Conservation (phyloP, 2,329 filamentous ascomycete species). For the Myriosclerotinia duriaeana region DNA sequence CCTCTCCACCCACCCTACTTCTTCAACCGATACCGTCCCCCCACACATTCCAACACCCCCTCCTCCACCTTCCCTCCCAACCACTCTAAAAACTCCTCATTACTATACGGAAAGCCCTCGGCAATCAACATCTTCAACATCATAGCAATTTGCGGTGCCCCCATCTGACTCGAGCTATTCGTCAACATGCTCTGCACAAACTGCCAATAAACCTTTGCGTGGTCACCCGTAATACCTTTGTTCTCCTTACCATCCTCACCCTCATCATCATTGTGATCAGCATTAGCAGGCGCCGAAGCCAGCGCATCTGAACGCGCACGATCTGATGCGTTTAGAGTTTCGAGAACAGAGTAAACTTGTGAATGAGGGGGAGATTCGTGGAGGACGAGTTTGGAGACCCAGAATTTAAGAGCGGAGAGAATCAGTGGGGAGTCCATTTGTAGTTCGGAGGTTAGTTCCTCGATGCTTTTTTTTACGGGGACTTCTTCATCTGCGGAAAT, state of each 20-base stretch:
- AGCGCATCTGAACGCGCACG: constrained; percentile 38
- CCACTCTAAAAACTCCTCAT: constrained; percentile 83
- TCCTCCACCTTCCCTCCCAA: constrained; percentile 73
- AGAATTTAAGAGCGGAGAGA: constrained; percentile 65
- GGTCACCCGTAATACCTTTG: constrained; percentile 63
- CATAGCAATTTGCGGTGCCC: constrained; percentile 77
- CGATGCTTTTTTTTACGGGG: constrained; percentile 46
- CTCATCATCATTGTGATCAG: constrained; percentile 34
- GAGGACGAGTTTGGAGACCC: constrained; percentile 68
- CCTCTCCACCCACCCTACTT: constrained; percentile 44
- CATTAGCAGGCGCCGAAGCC: constrained; percentile 28
- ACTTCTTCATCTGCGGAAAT: constrained; percentile 24
- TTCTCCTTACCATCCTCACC: constrained; percentile 40
- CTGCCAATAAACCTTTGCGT: constrained; percentile 75
- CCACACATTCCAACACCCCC: constrained; percentile 66
- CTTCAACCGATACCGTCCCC: constrained; percentile 70
- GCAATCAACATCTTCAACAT: constrained; percentile 93
- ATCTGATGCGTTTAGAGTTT: constrained; percentile 53
- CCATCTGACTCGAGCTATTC: constrained; percentile 80
- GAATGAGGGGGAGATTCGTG: constrained; percentile 53
- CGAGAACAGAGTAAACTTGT: constrained; percentile 62
- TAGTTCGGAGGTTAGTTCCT: constrained; percentile 55
- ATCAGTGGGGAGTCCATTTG: constrained; percentile 75
- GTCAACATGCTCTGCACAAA: constrained; percentile 96
- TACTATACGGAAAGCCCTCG: constrained; percentile 84